Evolutionary conservation across 148 eudicot species (phyloP).

Genomic region (Mesembryanthemum crystallinum): DNA sequence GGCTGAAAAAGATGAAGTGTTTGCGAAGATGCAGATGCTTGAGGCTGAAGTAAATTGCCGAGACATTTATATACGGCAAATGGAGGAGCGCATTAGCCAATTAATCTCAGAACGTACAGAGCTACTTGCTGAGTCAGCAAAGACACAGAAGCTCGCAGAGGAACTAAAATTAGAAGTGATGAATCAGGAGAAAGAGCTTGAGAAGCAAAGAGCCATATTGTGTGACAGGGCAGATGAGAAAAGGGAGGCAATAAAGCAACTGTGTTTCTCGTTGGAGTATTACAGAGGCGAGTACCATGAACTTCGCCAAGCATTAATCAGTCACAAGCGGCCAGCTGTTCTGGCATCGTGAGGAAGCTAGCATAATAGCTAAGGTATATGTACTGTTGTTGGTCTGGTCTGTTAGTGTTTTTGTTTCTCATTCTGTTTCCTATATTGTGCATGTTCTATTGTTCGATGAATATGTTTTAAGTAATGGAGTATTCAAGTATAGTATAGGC

Average conservation of each 20-base stretch:
- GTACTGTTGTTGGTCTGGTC: background rate
- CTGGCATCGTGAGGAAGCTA: slow-evolving; percentile 28
- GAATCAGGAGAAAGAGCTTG: slow-evolving; percentile 64
- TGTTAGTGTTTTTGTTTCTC: slow-evolving; percentile 1
- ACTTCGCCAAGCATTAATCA: slow-evolving; percentile 45
- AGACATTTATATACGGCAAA: slow-evolving; percentile 32
- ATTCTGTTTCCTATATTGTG: background rate
- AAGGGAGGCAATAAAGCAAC: slow-evolving; percentile 87
- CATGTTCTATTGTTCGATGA: background rate
- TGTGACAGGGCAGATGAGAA: slow-evolving; percentile 69
- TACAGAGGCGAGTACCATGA: slow-evolving; percentile 72
- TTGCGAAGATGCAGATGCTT: slow-evolving; percentile 50
- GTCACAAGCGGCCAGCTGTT: slow-evolving; percentile 41
- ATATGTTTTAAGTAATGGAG: background rate
- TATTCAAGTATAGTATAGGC: slow-evolving; percentile 4
- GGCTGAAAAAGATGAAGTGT: slow-evolving; percentile 56
- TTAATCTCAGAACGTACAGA: slow-evolving; percentile 29
- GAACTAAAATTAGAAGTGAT: slow-evolving; percentile 43
- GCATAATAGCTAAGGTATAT: background rate
- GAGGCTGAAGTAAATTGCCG: slow-evolving; percentile 40
- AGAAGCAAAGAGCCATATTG: slow-evolving; percentile 37
- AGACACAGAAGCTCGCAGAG: slow-evolving; percentile 26
- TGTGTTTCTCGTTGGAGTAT: slow-evolving; percentile 77
- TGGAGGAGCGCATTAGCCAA: slow-evolving; percentile 36
- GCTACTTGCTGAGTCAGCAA: slow-evolving; percentile 34